Evolutionary conservation across 768 basidiomycete species (phyloP).

Genomic region (Royoungia palumana): DNA sequence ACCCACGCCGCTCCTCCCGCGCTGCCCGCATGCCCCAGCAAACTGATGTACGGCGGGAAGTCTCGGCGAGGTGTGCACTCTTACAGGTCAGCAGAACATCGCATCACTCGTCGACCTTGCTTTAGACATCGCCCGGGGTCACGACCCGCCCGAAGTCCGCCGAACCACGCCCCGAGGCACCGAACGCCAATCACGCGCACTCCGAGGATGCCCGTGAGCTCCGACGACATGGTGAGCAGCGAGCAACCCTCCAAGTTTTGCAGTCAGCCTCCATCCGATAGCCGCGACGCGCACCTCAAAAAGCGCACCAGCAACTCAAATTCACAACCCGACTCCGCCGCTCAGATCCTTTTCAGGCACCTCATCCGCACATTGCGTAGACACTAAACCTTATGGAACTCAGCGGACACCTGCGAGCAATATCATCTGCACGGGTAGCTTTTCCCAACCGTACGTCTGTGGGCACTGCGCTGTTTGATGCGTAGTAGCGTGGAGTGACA

Average conservation of each 20-base stretch:
- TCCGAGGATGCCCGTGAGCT: background rate
- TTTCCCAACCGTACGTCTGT: too few relatives aligned
- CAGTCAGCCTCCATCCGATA: slow-evolving; percentile 16
- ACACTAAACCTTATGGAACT: too few relatives aligned
- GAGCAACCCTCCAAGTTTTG: background rate
- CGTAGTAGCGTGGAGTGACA: too few relatives aligned
- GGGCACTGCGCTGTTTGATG: too few relatives aligned
- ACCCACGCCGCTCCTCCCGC: too few relatives aligned
- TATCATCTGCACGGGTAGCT: too few relatives aligned
- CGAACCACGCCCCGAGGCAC: slow-evolving; percentile 24
- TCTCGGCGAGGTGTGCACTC: slow-evolving; percentile 31
- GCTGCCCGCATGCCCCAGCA: too few relatives aligned
- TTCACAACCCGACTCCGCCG: too few relatives aligned
- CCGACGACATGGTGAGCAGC: slow-evolving; percentile 18
- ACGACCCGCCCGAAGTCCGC: slow-evolving; percentile 80
- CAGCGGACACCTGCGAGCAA: too few relatives aligned
- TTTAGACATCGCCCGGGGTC: slow-evolving; percentile 92
- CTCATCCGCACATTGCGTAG: too few relatives aligned
- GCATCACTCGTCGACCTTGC: slow-evolving; percentile 92
- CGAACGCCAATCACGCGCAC: background rate
- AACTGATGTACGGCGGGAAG: too few relatives aligned
- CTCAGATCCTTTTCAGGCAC: too few relatives aligned
- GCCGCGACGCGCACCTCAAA: slow-evolving; percentile 56
- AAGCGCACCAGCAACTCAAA: slow-evolving; percentile 67
- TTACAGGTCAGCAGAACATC: slow-evolving; percentile 92